phyloP scores from a whole-genome alignment of 2,329 filamentous ascomycete species.

The Alternaria atra region DNA sequence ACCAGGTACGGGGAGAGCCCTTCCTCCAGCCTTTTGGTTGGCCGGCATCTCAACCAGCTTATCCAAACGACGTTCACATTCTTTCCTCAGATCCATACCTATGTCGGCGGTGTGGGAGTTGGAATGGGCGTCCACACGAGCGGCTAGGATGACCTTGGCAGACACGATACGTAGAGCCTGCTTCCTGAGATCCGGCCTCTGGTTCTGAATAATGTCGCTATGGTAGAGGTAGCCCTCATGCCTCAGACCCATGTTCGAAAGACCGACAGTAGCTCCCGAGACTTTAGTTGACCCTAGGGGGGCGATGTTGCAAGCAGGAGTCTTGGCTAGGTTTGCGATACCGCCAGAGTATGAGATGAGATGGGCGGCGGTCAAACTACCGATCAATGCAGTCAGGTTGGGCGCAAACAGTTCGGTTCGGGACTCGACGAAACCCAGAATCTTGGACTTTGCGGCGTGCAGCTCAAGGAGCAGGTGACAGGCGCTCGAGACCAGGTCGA shows the following conservation, averaged over 20 bases:
- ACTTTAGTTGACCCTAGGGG: constrained; percentile 91
- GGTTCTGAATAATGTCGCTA: constrained; percentile 84
- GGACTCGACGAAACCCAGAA: constrained; percentile 95
- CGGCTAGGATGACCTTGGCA: constrained; percentile 92
- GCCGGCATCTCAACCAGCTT: constrained; percentile 92
- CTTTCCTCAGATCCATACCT: constrained; percentile 81
- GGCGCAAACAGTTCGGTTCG: constrained; percentile 97
- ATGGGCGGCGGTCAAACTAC: constrained; percentile 91
- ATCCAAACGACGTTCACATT: constrained; percentile 85
- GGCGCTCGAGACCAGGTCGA: constrained; percentile 76
- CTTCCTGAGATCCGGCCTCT: constrained; percentile 86
- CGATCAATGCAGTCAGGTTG: constrained; percentile 89
- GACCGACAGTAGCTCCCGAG: constrained; percentile 76
- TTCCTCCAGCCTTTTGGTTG: constrained; percentile 80
- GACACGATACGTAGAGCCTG: constrained; percentile 96
- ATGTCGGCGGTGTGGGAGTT: constrained; percentile 81
- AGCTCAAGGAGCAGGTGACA: constrained; percentile 90
- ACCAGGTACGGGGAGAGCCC: not conserved
- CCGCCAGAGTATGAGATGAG: constrained; percentile 95
- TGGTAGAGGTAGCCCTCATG: constrained; percentile 95
- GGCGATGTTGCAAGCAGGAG: constrained; percentile 90
- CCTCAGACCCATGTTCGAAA: constrained; percentile 88
- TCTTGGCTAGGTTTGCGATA: constrained; percentile 86
- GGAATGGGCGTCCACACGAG: constrained; percentile 87
- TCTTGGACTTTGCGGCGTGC: constrained; percentile 82